Evolutionary conservation across 768 basidiomycete species (phyloP).

Genomic region (Cystofilobasidium macerans): DNA sequence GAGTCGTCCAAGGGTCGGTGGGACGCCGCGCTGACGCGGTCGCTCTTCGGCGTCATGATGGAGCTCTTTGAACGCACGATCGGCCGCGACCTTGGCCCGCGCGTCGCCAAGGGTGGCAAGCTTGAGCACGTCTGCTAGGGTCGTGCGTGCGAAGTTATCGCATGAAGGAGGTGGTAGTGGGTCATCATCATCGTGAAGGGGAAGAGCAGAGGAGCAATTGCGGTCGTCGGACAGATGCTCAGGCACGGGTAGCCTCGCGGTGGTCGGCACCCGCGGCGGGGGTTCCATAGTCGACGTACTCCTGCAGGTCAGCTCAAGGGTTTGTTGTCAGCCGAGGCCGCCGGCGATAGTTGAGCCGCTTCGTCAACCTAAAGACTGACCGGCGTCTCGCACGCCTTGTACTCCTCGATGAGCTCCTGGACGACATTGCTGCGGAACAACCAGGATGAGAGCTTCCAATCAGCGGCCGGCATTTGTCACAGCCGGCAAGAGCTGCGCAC

Average conservation of each 20-base stretch:
- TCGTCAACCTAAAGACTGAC: constrained; percentile 31
- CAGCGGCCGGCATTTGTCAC: background rate
- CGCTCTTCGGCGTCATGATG: constrained; percentile 56
- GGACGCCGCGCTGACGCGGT: constrained; percentile 81
- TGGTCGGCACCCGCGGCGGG: background rate
- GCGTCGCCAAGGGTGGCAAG: constrained; percentile 42
- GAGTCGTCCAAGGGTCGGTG: constrained; percentile 58
- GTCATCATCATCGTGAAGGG: background rate
- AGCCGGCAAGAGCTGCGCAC: constrained; percentile 41
- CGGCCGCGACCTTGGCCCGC: constrained; percentile 71
- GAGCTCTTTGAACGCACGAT: constrained; percentile 86
- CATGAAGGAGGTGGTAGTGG: background rate
- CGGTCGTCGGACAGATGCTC: too few relatives aligned
- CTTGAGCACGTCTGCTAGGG: constrained; percentile 67
- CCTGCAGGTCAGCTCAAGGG: background rate
- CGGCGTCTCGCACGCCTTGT: constrained; percentile 87
- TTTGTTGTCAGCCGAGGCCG: background rate
- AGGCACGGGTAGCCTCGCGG: background rate
- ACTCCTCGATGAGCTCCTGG: constrained; percentile 62
- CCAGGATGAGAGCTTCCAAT: constrained; percentile 28
- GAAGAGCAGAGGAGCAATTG: too few relatives aligned
- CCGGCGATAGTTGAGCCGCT: background rate
- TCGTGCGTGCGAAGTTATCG: too few relatives aligned
- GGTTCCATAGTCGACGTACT: constrained; percentile 22
- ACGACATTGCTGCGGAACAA: constrained; percentile 29